Conservation (phyloP, 768 basidiomycete species). For the Panaeolus papilionaceus region DNA sequence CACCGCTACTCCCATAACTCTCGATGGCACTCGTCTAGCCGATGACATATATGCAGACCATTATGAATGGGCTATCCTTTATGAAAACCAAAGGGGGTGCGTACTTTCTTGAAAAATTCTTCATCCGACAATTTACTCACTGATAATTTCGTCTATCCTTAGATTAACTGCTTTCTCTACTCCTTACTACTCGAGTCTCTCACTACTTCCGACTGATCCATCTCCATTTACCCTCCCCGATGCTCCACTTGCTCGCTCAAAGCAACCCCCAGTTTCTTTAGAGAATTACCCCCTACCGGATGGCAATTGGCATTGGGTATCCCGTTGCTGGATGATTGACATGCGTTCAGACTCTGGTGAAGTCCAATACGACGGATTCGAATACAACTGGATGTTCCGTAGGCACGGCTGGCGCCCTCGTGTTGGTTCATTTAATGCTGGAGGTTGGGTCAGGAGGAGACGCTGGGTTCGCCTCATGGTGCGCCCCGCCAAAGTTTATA, state of each 20-base stretch:
- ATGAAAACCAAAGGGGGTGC: slow-evolving; percentile 87
- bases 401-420: slow-evolving; percentile 68
- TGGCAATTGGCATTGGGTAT: slow-evolving; percentile 84
- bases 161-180: slow-evolving; percentile 74
- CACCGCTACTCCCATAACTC: slow-evolving; percentile 34
- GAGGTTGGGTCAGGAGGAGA: slow-evolving; percentile 78
- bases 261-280: slow-evolving; percentile 63
- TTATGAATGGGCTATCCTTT: slow-evolving; percentile 80
- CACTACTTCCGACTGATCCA: slow-evolving; percentile 76
- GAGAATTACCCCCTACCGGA: slow-evolving; percentile 76
- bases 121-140: background rate
- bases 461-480: slow-evolving; percentile 90
- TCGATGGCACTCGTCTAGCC: slow-evolving; percentile 35
- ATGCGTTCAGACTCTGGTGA: slow-evolving; percentile 79
- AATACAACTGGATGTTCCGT: slow-evolving; percentile 85
- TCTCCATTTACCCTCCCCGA: slow-evolving; percentile 72
- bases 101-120: slow-evolving; percentile 26
- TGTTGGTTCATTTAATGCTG: slow-evolving; percentile 63
- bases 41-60: slow-evolving; percentile 48
- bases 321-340: slow-evolving; percentile 85
- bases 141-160: slow-evolving; percentile 17
- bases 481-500: slow-evolving; percentile 51
- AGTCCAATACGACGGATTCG: slow-evolving; percentile 84
- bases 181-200: slow-evolving; percentile 72
- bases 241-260: slow-evolving; percentile 42